Conservation (phyloP, 2,329 filamentous ascomycete genomes). For the Sphaerulina populicola region DNA sequence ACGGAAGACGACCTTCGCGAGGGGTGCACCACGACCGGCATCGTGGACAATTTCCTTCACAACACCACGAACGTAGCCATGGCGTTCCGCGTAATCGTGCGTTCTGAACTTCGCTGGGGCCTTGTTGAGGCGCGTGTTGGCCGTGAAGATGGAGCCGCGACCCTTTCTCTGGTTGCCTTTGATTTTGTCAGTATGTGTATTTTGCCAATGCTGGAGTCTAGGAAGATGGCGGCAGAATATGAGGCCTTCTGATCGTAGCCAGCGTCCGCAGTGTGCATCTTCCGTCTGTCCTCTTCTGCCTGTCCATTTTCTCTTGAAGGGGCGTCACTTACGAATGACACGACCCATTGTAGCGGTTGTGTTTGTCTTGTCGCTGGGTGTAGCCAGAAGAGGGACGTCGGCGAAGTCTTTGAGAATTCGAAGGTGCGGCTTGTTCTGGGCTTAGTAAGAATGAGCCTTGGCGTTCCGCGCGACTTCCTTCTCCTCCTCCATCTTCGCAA, state of each 20-base stretch:
- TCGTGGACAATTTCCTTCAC: constrained; percentile 99
- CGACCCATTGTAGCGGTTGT: constrained; percentile 12
- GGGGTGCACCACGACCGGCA: constrained; percentile 92
- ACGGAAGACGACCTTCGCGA: constrained; percentile 94
- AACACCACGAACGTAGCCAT: constrained; percentile 95
- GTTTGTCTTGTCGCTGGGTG: constrained; percentile 13
- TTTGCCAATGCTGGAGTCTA: not conserved
- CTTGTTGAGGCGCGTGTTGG: constrained; percentile 65
- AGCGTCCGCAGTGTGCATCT: constrained; percentile 1
- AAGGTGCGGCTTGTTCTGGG: not conserved
- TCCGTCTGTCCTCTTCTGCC: constrained; percentile 1
- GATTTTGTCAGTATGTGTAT: constrained; percentile 30
- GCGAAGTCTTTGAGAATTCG: not conserved
- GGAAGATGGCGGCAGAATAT: constrained; percentile 1
- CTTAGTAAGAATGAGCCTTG: not conserved
- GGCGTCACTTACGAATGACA: constrained; percentile 13
- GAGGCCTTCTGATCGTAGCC: constrained; percentile 1
- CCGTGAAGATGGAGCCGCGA: constrained; percentile 68
- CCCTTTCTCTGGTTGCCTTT: constrained; percentile 69
- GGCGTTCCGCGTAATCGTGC: constrained; percentile 70
- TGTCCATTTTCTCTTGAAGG: constrained; percentile 1
- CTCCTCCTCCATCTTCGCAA: constrained; percentile 2
- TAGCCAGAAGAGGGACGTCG: not conserved
- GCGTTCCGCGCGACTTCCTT: not conserved
- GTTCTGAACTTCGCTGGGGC: constrained; percentile 89